phyloP scores from a whole-genome alignment of 768 basidiomycete genomes.

The Kwoniella dejecticola region DNA sequence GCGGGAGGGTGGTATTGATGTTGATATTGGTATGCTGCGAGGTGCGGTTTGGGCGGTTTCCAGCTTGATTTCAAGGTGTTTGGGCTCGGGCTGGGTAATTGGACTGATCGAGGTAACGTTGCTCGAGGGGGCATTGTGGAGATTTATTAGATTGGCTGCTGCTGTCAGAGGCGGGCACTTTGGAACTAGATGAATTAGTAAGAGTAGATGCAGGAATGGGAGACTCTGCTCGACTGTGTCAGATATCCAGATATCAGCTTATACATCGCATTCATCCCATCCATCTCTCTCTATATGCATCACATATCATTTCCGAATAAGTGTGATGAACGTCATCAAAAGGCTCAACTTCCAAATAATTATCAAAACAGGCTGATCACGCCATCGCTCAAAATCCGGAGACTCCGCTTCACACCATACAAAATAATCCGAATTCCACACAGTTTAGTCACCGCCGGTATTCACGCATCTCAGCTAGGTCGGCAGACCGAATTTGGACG shows the following conservation, averaged over 20 bases:
- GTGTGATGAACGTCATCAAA: background rate
- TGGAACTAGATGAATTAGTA: too few relatives aligned
- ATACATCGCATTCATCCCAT: background rate
- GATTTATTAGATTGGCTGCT: background rate
- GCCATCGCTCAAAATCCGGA: slow-evolving; percentile 10
- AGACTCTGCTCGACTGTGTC: too few relatives aligned
- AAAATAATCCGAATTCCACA: background rate
- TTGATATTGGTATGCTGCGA: slow-evolving; percentile 24
- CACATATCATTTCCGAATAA: too few relatives aligned
- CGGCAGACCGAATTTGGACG: background rate
- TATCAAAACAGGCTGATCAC: background rate
- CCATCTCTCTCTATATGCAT: background rate
- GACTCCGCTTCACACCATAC: background rate
- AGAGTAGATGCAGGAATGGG: too few relatives aligned
- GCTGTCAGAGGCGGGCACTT: too few relatives aligned
- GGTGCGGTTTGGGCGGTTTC: slow-evolving; percentile 32
- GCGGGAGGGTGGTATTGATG: slow-evolving; percentile 12
- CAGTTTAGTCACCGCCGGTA: background rate
- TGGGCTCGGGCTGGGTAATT: slow-evolving; percentile 20
- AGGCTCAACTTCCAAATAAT: slow-evolving; percentile 3
- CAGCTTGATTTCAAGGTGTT: too few relatives aligned
- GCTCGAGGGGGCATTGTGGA: slow-evolving; percentile 23
- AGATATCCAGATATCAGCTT: too few relatives aligned
- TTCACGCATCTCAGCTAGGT: too few relatives aligned
- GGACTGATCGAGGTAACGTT: slow-evolving; percentile 20